phyloP scores from a whole-genome alignment of 768 basidiomycete species.

The Leccinum truebloodii region DNA sequence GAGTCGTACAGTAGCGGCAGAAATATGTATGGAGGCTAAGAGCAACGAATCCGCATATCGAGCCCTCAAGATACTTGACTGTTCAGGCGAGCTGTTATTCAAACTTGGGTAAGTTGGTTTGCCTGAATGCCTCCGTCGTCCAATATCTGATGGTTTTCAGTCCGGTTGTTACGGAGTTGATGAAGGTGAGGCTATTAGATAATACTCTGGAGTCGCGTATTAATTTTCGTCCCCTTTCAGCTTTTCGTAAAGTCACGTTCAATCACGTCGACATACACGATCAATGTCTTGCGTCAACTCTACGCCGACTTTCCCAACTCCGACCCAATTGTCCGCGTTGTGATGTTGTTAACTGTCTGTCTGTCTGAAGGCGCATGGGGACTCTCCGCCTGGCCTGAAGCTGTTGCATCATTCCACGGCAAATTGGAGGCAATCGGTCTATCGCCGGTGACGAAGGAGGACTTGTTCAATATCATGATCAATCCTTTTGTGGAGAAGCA shows the following conservation, averaged over 20 bases:
- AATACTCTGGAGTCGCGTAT: neutral
- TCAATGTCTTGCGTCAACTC: slow-evolving; percentile 58
- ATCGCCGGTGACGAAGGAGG: slow-evolving; percentile 54
- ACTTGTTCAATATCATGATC: slow-evolving; percentile 61
- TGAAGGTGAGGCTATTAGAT: slow-evolving; percentile 49
- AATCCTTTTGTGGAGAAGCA: slow-evolving; percentile 72
- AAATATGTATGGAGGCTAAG: slow-evolving; percentile 81
- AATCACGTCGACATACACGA: slow-evolving; percentile 50
- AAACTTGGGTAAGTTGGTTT: slow-evolving; percentile 55
- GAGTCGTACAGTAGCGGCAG: slow-evolving; percentile 79
- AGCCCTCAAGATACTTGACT: slow-evolving; percentile 68
- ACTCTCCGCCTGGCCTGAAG: slow-evolving; percentile 31
- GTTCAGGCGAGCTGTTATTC: slow-evolving; percentile 65
- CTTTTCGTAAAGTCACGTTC: slow-evolving; percentile 71
- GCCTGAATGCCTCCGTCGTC: neutral
- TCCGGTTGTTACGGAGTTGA: slow-evolving; percentile 59
- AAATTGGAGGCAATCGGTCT: slow-evolving; percentile 59
- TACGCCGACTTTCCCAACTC: slow-evolving; percentile 66
- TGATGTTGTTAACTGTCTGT: slow-evolving; percentile 73
- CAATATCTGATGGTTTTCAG: slow-evolving; percentile 18
- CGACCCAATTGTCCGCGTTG: slow-evolving; percentile 62
- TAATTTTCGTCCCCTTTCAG: slow-evolving; percentile 36
- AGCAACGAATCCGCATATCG: slow-evolving; percentile 66
- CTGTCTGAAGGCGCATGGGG: slow-evolving; percentile 34
- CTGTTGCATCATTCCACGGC: slow-evolving; percentile 38